phyloP scores from a whole-genome alignment of 163 green algal species.

The Coccomyxa subellipsoidea region DNA sequence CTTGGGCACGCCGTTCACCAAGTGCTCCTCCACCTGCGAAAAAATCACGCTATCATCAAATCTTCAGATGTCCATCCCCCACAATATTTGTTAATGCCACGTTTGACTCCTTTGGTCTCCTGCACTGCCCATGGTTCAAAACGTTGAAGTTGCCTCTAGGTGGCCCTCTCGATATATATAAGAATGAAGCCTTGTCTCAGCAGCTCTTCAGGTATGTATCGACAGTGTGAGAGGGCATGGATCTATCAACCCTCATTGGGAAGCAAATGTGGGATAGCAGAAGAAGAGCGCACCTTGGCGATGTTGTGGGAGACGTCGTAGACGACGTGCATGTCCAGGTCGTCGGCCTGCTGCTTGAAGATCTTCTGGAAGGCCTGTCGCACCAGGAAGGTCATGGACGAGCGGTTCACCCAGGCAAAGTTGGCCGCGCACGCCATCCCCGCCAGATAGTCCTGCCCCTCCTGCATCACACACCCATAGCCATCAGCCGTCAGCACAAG shows the following conservation, averaged over 20 bases:
- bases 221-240: no score
- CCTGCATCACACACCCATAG: not conserved
- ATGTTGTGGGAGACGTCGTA: constrained; percentile 94
- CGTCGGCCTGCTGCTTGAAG: constrained; percentile 73
- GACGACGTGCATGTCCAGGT: constrained; percentile 90
- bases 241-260: no score
- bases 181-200: no score
- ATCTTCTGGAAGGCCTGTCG: constrained; percentile 80
- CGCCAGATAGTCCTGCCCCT: constrained; percentile 72
- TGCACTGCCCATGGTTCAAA: no score
- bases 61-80: not conserved
- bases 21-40: constrained; percentile 79
- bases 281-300: constrained; percentile 66
- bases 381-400: constrained; percentile 85
- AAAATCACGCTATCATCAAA: not conserved
- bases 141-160: no score
- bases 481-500: not conserved
- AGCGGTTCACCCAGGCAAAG: constrained; percentile 91
- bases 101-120: no score
- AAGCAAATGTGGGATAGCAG: not conserved
- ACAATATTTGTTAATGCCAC: not conserved
- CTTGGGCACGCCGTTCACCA: constrained; percentile 71
- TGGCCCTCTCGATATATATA: no score
- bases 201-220: no score
- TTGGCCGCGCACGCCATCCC: constrained; percentile 89